Evolutionary conservation across 495 filamentous ascomycete species (phyloP).

Genomic region (Penicillium antarcticum): DNA sequence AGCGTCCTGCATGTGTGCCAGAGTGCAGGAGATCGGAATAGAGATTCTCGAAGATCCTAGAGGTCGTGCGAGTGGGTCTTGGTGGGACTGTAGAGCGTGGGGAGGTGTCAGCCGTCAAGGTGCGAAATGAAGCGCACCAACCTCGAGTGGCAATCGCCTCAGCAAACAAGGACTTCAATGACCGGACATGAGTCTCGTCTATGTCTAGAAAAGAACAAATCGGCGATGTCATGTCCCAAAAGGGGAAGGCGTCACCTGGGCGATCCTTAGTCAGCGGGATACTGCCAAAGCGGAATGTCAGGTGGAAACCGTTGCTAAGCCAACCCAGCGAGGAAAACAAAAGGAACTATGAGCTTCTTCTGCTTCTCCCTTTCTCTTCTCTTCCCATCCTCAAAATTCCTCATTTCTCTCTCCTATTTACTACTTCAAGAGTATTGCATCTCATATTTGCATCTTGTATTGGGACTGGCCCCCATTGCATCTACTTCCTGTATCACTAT

Average conservation of each 20-base stretch:
- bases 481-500: slow-evolving; percentile 49
- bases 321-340: too few relatives aligned
- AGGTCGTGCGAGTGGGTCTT: slow-evolving; percentile 35
- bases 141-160: slow-evolving; percentile 1
- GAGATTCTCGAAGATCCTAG: slow-evolving; percentile 27
- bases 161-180: neutral
- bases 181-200: neutral
- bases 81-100: slow-evolving; percentile 26
- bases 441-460: slow-evolving; percentile 7
- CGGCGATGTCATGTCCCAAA: too few relatives aligned
- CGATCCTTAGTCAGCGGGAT: too few relatives aligned
- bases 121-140: too few relatives aligned
- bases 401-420: slow-evolving; percentile 20
- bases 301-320: too few relatives aligned
- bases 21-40: slow-evolving; percentile 24
- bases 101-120: slow-evolving; percentile 17
- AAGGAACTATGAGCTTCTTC: too few relatives aligned
- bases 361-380: slow-evolving; percentile 13
- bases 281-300: too few relatives aligned
- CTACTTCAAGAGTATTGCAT: slow-evolving; percentile 11
- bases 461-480: slow-evolving; percentile 9
- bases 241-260: too few relatives aligned
- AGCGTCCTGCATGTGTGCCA: slow-evolving; percentile 57
- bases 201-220: neutral
- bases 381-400: slow-evolving; percentile 17